These are phyloP conservation scores for Lasiodiplodia theobromae DNA, from an alignment of 2,329 filamentous ascomycete species.

Conservation along the genomic window DNA sequence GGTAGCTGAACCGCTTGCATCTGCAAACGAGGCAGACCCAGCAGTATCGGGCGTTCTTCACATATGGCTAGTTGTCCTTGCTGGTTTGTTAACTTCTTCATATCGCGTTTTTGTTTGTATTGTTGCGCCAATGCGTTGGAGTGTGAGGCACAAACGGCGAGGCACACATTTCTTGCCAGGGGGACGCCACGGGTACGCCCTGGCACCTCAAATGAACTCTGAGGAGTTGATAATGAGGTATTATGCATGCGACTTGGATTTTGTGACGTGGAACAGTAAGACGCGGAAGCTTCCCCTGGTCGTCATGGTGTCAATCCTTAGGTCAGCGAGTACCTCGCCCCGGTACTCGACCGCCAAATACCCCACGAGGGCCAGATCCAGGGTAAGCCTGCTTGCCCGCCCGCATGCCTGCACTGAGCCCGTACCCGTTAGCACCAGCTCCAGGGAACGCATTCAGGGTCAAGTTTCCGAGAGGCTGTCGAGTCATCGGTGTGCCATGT, in stretches of 20 bases:
- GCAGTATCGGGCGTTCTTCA: neutral
- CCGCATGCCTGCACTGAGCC: conserved; percentile 41
- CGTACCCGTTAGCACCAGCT: conserved; percentile 37
- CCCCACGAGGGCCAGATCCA: neutral
- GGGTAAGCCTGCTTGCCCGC: conserved; percentile 38
- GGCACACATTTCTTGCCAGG: no score
- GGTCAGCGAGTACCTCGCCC: neutral
- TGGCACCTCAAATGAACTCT: no score
- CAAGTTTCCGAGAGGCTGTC: conserved; percentile 42
- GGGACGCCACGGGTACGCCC: no score
- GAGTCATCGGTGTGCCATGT: conserved; percentile 41
- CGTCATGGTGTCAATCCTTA: no score
- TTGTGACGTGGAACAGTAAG: no score
- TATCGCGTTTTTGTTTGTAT: no score
- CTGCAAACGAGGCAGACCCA: neutral
- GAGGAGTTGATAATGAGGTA: no score
- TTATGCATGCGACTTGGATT: no score
- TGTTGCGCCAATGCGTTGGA: no score
- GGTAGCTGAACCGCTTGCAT: neutral
- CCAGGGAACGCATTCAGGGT: conserved; percentile 35
- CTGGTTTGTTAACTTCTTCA: no score
- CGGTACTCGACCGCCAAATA: neutral
- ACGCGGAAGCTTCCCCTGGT: no score
- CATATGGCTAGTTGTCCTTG: neutral
- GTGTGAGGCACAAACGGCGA: no score